Evolutionary conservation across 768 basidiomycete species (phyloP), one percentile per base, ranked within the genome.

Genomic region (Collybiopsis luxurians): DNA sequence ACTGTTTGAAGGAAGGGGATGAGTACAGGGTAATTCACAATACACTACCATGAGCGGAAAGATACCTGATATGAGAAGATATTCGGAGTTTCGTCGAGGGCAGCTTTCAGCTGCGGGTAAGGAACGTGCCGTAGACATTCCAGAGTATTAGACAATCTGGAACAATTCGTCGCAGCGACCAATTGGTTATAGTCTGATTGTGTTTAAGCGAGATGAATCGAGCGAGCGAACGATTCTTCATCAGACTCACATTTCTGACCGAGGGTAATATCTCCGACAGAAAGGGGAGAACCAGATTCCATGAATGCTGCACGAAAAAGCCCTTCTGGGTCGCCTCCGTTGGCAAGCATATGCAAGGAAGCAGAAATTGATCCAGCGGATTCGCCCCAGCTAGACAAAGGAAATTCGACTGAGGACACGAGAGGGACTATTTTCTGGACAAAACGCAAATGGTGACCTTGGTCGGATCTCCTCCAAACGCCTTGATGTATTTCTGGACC

Each of bases 401-500:
- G 4, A 49, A 34, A 34, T 34, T 6, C 5, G 31, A 13, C 6
- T 34, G 6, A 13, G 13, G 13, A 19, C 3, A 40, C 11, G 53
- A 56, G 2, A 31, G 28, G 26, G 57, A 12, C 6, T 42, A 55
- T 24, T 5, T 36, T 21, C 11, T 51, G 46, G 21, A 15, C 13
- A 27, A 6, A 1, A 58, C 79, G 53, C 64, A 83, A 79, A 84
- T 77, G 0, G 82, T 83, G 3, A 85, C 85, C 64, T 82, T 84
- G 2, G 64, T 65, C 0, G 82, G 79, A 66, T 89, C 85, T 10
- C 88, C 88, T 0, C 87, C 86, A 59, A 88, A 89, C 7, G 73
- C 70, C 34, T 66, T 59, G 60, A 89, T 86, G 64, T 89, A 83
- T 63, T 83, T 80, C 60, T 86, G 80, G 1, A 89, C 72, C 87